Evolutionary conservation across 352 stramenopile genomes (phyloP).

Genomic region (Globisporangium paroecandrum): DNA sequence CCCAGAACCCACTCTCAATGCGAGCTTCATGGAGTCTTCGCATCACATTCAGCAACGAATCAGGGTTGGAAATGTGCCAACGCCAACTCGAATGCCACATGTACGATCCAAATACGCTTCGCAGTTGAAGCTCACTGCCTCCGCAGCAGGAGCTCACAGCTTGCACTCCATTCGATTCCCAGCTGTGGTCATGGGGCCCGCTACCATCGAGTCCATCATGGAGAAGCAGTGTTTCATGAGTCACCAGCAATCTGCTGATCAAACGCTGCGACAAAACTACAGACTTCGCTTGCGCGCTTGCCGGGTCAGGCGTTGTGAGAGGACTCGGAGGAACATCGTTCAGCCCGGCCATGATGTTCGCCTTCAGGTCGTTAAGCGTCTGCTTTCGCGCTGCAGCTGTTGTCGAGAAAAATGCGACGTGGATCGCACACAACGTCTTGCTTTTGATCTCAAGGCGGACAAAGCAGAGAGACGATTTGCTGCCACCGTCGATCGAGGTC

Average conservation of each 20-base stretch:
- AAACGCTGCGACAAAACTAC: conserved; percentile 73
- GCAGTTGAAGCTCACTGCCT: conserved; percentile 69
- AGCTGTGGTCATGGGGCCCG: conserved; percentile 17
- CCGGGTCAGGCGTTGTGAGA: conserved; percentile 3
- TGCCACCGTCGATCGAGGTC: conserved; percentile 25
- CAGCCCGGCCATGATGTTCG: conserved; percentile 47
- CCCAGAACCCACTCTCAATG: conserved; percentile 75
- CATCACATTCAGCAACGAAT: conserved; percentile 62
- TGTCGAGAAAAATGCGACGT: conserved; percentile 87
- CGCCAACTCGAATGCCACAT: conserved; percentile 87
- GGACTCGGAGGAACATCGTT: conserved; percentile 35
- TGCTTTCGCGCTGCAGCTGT: conserved; percentile 54
- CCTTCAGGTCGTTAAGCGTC: conserved; percentile 73
- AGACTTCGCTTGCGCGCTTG: conserved; percentile 12
- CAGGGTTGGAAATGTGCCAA: conserved; percentile 66
- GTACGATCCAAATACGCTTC: conserved; percentile 79
- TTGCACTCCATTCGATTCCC: conserved; percentile 3
- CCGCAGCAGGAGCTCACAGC: conserved; percentile 65
- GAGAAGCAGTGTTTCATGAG: conserved; percentile 63
- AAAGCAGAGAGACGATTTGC: conserved; percentile 72
- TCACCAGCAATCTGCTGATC: conserved; percentile 72
- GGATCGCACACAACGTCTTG: conserved; percentile 70
- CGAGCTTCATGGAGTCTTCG: conserved; percentile 63
- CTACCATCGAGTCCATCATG: conserved; percentile 26
- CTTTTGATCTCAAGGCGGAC: conserved; percentile 79